A percentile compares a stretch with the other conserved stretches of the same genome.
Conservation (phyloP, 768 basidiomycete species). For the Lenzites betulinus region DNA sequence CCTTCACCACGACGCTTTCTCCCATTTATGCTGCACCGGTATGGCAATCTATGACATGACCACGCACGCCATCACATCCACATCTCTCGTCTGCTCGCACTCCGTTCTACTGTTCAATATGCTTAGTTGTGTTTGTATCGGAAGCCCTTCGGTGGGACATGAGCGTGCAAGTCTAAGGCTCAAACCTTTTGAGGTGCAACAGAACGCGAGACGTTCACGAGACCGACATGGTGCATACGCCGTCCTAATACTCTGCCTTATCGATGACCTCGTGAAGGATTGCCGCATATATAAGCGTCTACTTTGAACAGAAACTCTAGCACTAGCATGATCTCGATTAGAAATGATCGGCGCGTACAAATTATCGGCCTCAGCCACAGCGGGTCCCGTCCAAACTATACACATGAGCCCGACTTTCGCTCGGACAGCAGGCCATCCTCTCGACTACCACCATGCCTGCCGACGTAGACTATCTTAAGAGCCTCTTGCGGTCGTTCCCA, state of each 20-base stretch:
- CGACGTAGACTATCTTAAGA: conserved; percentile 72
- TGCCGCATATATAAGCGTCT: too few species aligned
- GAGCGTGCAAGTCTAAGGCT: too few species aligned
- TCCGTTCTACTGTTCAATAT: background rate
- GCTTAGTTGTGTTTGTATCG: conserved; percentile 5
- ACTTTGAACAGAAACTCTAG: too few species aligned
- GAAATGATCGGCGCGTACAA: conserved; percentile 2
- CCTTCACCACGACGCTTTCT: conserved; percentile 35
- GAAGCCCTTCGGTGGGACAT: background rate
- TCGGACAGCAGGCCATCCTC: background rate
- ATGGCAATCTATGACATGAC: conserved; percentile 41
- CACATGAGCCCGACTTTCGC: too few species aligned
- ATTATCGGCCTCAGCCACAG: conserved; percentile 2
- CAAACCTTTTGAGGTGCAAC: too few species aligned
- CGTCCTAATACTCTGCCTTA: too few species aligned
- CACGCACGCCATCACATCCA: conserved; percentile 10
- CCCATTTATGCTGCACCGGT: conserved; percentile 40
- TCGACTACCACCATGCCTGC: conserved; percentile 48
- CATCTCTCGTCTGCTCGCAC: conserved; percentile 6
- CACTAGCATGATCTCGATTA: background rate
- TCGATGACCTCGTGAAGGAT: too few species aligned
- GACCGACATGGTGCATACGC: too few species aligned
- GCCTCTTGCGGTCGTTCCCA: conserved; percentile 57
- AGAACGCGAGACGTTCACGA: too few species aligned
- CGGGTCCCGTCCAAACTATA: background rate